Percentiles rank a stretch among this genome's conserved stretches.
Conservation (phyloP, 352 stramenopile species). For the Chrysophaeum taylorii region DNA sequence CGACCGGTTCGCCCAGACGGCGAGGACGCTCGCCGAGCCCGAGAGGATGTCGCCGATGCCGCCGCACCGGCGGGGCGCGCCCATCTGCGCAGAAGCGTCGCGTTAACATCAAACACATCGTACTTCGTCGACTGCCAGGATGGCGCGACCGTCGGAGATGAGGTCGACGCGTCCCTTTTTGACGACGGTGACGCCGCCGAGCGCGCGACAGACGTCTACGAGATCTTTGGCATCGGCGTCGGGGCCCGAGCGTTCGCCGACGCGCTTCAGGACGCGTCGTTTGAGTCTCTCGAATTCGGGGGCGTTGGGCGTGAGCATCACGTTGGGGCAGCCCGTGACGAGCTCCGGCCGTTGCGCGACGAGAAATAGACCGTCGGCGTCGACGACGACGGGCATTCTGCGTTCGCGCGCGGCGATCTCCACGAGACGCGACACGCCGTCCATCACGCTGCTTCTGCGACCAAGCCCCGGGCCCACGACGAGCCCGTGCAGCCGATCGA, state of each 20-base stretch:
- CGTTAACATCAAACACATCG: too few relatives aligned
- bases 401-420: constrained; percentile 49
- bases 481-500: constrained; percentile 45
- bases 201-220: too few relatives aligned
- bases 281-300: constrained; percentile 54
- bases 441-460: constrained; percentile 67
- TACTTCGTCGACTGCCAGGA: constrained; percentile 49
- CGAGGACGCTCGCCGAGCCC: constrained; percentile 52
- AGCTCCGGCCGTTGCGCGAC: constrained; percentile 56
- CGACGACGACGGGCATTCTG: constrained; percentile 75
- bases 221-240: too few relatives aligned
- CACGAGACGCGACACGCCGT: constrained; percentile 55
- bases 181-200: constrained; percentile 64
- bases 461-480: constrained; percentile 86
- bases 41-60: constrained; percentile 78
- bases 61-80: constrained; percentile 67
- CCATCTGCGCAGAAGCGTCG: too few relatives aligned
- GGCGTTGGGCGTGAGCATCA: constrained; percentile 85
- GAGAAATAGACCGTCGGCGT: constrained; percentile 84
- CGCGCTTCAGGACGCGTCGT: too few relatives aligned
- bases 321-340: constrained; percentile 43
- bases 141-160: constrained; percentile 57
- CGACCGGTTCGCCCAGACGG: constrained; percentile 48
- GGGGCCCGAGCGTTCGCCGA: neutral
- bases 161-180: constrained; percentile 65